Base-by-base conservation (phyloP, 208 protist species). In the Tritrichomonas musculus region DNA sequence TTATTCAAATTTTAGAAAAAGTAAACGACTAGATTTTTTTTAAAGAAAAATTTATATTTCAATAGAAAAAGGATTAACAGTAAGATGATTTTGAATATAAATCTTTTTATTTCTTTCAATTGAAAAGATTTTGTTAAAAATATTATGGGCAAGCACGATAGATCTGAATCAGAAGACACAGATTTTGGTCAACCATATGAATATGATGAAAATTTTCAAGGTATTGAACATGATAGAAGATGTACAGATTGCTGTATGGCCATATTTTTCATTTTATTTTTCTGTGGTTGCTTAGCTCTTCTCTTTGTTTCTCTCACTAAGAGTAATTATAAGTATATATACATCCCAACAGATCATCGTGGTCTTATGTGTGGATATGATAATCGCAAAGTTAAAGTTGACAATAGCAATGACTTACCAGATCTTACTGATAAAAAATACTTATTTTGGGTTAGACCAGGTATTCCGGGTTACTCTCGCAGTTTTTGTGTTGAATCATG, bases 161-260 rank as follows among this genome's bases (percentile, higher is more conserved):
- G n/a, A n/a, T n/a, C n/a, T n/a, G n/a, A n/a, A 22, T 60, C 53
- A 60, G 17, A 60, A 5, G 53, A 60, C 17, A 60, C 11, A 60
- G 17, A 60, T 60, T 60, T n/a, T n/a, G n/a, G n/a, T n/a, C n/a
- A n/a, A n/a, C n/a, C n/a, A n/a, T 60, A 60, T 60, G 53, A 60
- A 60, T 22, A 60, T 22, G 17, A 60, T 60, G 53, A 60, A 60
- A 17, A 60, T 22, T 22, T 5, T 60, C 53, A 60, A 60, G 17
- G 53, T 60, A 60, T 60, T 14, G 44, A 57, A 57, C 47, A 17
- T 11, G 77, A 88, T 33, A 25, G 77, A 39, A 53, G 57, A n/a
- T 88, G 77, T 30, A 88, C 77, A 88, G 77, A 88, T 50, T 60
- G 41, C n/a, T 88, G 77, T 47, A 88, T 88, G 77, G 53, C n/a